phyloP scores from a whole-genome alignment of 2,329 filamentous ascomycete genomes.

The Aspergillus quadrilineatus region DNA sequence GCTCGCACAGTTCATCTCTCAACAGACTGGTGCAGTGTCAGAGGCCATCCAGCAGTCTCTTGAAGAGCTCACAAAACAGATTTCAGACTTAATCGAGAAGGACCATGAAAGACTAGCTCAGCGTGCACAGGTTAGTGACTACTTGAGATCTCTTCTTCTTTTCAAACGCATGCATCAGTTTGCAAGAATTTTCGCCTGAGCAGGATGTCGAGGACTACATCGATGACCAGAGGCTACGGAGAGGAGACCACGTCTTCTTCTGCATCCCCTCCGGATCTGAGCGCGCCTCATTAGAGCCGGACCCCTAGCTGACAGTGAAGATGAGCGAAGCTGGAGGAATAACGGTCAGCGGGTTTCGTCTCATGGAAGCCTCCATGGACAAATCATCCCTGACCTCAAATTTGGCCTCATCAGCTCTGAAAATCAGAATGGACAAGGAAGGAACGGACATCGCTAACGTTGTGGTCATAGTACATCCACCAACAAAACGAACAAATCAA shows the following conservation, averaged over 20 bases:
- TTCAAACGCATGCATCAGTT: background rate
- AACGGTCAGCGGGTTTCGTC: background rate
- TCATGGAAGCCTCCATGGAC: background rate
- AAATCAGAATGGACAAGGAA: background rate
- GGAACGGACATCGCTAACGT: conserved; percentile 16
- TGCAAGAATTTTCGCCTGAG: background rate
- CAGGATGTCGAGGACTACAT: background rate
- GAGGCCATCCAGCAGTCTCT: conserved; percentile 37
- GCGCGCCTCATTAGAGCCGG: background rate
- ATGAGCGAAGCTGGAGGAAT: no score
- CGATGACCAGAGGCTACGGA: background rate
- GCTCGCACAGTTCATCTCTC: conserved; percentile 40
- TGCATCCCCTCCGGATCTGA: background rate
- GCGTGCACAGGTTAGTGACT: conserved; percentile 42
- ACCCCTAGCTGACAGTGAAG: background rate
- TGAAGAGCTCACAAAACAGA: conserved; percentile 43
- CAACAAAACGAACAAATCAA: conserved; percentile 46
- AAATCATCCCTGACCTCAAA: background rate
- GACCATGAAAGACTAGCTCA: conserved; percentile 46
- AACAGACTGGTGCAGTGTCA: conserved; percentile 32
- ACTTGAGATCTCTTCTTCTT: background rate
- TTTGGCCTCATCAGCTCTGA: background rate
- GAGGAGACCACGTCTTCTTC: background rate
- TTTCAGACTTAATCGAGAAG: conserved; percentile 58
- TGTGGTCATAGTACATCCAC: conserved; percentile 39